Base-by-base conservation (phyloP, 2,329 filamentous ascomycete species). In the Epichloe sp. region DNA sequence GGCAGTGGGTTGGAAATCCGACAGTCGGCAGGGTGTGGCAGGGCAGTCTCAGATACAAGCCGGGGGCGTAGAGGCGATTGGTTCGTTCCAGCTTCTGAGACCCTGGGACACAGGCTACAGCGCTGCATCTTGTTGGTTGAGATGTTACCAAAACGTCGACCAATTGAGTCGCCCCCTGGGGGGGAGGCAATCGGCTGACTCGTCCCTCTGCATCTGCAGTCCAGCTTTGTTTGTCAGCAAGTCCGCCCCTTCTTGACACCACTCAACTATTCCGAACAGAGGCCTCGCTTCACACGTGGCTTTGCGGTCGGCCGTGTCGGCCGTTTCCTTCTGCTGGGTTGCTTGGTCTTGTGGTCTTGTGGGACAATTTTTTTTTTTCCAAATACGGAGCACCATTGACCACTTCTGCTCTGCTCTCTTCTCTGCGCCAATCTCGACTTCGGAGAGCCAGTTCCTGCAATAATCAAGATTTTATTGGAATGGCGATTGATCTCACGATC, bases 401-500 rank as follows among this genome's bases (percentile, higher is more conserved):
- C 31, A 31, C 11, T 23, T 4, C 19, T 35, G 2, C 15, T 8
- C 3, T 46, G 15, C 2, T 26, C 31, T 8, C 0, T 46, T 46
- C 31, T 14, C 0, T 46, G 26, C 31, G 3, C 44, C 12, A 10
- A 19, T 37, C 6, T 47, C 17, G 17, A 37, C 34, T 15, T 15
- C 19, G 17, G n/a, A 34, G 14, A 8, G 23, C 23, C 31, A 15
- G 31, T 17, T 7, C n/a, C 26, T 4, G 8, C 14, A 21, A 48
- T n/a, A 21, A 41, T 11, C 36, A 17, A n/a, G 15, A 15, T 26
- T 31, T 21, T 37, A n/a, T 23, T 37, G 7, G 5, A 44, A 52
- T 48, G 50, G 45, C 46, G 7, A 38, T 48, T 40, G 40, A 48
- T 41, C 23, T 37, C 46, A 44, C 14, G 42, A 48, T 52, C n/a